Percentiles rank a stretch among this genome's conserved stretches.
phyloP scores from a whole-genome alignment of 331 rosid species.

The Malus hybrid region DNA sequence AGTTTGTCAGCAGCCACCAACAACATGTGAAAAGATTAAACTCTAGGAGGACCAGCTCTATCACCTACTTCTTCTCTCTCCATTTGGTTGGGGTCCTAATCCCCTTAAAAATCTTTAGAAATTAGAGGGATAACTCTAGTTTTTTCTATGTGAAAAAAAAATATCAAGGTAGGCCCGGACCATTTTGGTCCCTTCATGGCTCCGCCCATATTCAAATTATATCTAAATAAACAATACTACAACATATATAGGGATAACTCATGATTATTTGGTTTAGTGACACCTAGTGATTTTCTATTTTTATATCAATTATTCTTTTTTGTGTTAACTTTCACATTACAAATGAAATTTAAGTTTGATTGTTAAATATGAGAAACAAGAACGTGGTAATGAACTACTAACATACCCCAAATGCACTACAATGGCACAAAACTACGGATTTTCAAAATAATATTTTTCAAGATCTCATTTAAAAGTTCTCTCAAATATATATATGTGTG shows the following conservation, averaged over 20 bases:
- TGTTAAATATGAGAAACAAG: not conserved
- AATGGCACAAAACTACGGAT: too few species aligned
- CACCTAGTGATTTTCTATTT: too few species aligned
- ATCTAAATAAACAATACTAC: not conserved
- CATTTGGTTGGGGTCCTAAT: not conserved
- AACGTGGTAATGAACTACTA: too few species aligned
- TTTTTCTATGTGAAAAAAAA: not conserved
- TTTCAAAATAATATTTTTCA: too few species aligned
- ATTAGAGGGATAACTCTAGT: not conserved
- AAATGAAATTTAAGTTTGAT: not conserved
- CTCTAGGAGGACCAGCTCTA: not conserved
- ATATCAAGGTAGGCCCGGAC: too few species aligned
- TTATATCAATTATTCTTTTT: too few species aligned
- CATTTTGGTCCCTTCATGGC: not conserved
- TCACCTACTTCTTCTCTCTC: not conserved
- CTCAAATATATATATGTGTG: too few species aligned
- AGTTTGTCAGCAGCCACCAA: not conserved
- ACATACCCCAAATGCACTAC: too few species aligned
- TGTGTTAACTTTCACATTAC: not conserved
- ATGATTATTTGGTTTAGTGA: not conserved
- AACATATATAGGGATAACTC: not conserved
- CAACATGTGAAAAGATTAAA: not conserved
- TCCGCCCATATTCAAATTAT: not conserved
- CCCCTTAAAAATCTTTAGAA: not conserved
- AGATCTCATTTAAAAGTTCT: too few species aligned